A percentile compares a stretch with the other conserved stretches of the same genome.
These are phyloP conservation scores for Umbelopsis isabellina DNA, from an alignment of 192 early-diverging fungal genomes.

Conservation along the genomic window DNA sequence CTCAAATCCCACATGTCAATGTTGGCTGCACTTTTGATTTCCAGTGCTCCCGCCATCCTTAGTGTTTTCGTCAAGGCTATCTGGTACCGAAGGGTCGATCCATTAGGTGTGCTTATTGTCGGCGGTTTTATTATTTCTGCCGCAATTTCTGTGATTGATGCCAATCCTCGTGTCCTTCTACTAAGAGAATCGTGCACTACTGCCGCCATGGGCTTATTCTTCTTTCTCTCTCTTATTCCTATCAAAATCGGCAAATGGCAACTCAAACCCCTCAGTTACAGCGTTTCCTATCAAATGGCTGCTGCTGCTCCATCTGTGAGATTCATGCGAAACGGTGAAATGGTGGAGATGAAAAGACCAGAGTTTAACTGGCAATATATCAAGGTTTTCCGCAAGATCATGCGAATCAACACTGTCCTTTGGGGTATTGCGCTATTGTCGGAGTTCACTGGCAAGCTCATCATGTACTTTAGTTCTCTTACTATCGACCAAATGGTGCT, in stretches of 20 bases:
- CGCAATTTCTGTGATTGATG: constrained; percentile 31
- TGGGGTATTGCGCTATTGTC: constrained; percentile 14
- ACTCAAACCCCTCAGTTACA: constrained; percentile 29
- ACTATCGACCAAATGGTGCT: constrained; percentile 26
- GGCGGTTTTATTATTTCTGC: constrained; percentile 37
- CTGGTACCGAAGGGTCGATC: constrained; percentile 22
- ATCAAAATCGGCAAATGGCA: constrained; percentile 26
- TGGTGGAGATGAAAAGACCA: constrained; percentile 24
- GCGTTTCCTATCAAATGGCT: constrained; percentile 29
- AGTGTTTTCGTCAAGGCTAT: constrained; percentile 28
- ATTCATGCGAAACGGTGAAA: constrained; percentile 24
- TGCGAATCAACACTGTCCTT: neutral
- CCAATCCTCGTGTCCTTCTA: constrained; percentile 36
- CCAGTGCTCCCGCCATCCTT: constrained; percentile 38
- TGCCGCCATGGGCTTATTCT: constrained; percentile 25
- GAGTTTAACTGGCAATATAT: constrained; percentile 36
- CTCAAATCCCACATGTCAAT: constrained; percentile 27
- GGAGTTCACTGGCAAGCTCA: constrained; percentile 17
- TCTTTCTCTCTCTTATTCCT: constrained; percentile 37
- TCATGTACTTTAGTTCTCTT: constrained; percentile 19
- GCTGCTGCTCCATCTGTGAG: constrained; percentile 25
- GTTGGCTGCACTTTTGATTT: constrained; percentile 37
- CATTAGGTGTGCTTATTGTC: constrained; percentile 34
- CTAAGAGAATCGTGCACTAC: constrained; percentile 41
- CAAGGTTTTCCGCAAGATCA: neutral